A percentile compares a stretch with the other conserved stretches of the same genome.
These are phyloP conservation scores for Neofusicoccum laricinum DNA, from an alignment of 2,329 filamentous ascomycete species.

Conservation along the genomic window DNA sequence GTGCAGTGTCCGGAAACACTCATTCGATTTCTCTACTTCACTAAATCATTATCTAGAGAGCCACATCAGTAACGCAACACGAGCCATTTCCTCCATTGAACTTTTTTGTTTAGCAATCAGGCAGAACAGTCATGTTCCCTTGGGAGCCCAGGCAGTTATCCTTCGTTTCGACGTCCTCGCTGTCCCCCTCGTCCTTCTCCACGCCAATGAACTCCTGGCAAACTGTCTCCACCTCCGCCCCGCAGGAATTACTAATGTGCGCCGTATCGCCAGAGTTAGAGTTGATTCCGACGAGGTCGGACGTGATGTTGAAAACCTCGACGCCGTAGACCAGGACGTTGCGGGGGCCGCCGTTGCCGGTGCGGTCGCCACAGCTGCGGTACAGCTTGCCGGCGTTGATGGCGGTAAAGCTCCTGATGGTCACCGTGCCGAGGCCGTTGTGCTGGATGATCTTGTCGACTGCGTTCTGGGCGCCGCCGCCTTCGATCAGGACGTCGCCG, in stretches of 20 bases:
- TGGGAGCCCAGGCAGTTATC: neutral
- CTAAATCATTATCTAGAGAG: too few species aligned
- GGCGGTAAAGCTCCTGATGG: slow-evolving; percentile 29
- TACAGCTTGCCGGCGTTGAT: slow-evolving; percentile 28
- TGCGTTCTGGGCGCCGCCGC: slow-evolving; percentile 27
- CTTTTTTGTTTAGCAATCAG: too few species aligned
- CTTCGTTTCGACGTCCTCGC: neutral
- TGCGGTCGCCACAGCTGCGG: slow-evolving; percentile 29
- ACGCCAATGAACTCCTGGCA: slow-evolving; percentile 29
- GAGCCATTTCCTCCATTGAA: too few species aligned
- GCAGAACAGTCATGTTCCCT: neutral
- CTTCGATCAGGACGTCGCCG: slow-evolving; percentile 25
- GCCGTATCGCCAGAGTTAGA: slow-evolving; percentile 48
- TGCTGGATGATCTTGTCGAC: slow-evolving; percentile 33
- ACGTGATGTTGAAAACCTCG: slow-evolving; percentile 11
- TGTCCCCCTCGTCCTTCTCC: slow-evolving; percentile 24
- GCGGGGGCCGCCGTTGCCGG: slow-evolving; percentile 27
- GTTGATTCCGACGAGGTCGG: neutral
- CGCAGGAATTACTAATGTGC: slow-evolving; percentile 40
- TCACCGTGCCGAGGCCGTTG: slow-evolving; percentile 30
- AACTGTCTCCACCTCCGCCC: slow-evolving; percentile 22
- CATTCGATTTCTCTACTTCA: too few species aligned
- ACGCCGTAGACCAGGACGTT: slow-evolving; percentile 21
- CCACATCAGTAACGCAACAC: too few species aligned
- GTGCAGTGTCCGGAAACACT: too few species aligned